Base-by-base conservation (phyloP, 805 yeast species). In the Starmerella sp. region DNA sequence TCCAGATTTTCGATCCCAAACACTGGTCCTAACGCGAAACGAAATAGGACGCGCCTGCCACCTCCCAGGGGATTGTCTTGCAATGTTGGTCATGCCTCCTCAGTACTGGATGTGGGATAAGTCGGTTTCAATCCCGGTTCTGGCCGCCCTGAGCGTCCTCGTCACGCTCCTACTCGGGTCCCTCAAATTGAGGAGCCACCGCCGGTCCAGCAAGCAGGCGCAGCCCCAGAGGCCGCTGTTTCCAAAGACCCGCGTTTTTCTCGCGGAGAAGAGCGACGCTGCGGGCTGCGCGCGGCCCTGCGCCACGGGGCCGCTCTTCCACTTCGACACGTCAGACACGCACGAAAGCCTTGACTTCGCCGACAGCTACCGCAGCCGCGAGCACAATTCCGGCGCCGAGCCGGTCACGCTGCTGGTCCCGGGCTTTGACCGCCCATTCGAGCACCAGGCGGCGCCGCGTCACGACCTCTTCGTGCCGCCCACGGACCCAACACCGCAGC, bases 271-370 rank as follows among this genome's bases (percentile, higher is more conserved):
- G 34, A 4, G 36, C 38, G 6, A 13, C n/a, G 54, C 11, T 28
- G n/a, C 17, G 7, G 50, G 54, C 47, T 44, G 44, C 37, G 57
- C 57, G 13, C 38, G 38, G 39, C 48, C 54, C 17, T 54, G 57
- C 29, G 37, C 57, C 15, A 54, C 57, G 17, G 48, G 52, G 4
- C 51, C 54, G 14, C 51, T 37, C n/a, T 54, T 54, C 47, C 54
- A 50, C 37, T 54, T 41, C 48, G 51, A 49, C 34, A 8, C 43
- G 37, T 15, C 32, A n/a, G 55, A 53, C 5, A 36, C 32, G 35
- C 55, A 17, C 15, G 38, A 7, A 31, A 46, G 38, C 34, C 34
- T 47, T 31, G 35, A 36, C 22, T 11, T 15, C 5, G 39, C 39
- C 38, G 49, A 46, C 30, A 6, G 8, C 15, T 38, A n/a, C 34